Evolutionary conservation across 306 rosid genomes (phyloP).

Genomic region (Heteromeles arbutifolia): DNA sequence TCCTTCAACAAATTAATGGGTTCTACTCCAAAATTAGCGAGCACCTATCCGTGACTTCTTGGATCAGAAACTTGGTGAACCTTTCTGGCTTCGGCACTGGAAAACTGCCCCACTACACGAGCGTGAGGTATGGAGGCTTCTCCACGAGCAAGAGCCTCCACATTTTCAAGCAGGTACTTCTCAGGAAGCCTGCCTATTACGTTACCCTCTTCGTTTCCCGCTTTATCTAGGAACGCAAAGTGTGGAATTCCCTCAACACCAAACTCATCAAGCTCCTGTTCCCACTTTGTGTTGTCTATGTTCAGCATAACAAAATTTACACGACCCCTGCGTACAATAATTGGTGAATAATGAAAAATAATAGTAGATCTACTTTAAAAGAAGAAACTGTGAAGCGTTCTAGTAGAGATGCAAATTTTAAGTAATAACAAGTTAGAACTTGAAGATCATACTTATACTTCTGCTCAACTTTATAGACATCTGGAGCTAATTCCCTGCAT

Average conservation of each 20-base stretch:
- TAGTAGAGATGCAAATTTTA: slow-evolving; percentile 2
- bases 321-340: slow-evolving; percentile 38
- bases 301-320: slow-evolving; percentile 74
- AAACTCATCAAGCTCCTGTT: slow-evolving; percentile 94
- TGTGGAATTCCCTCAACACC: slow-evolving; percentile 99
- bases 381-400: neutral
- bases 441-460: slow-evolving; percentile 62
- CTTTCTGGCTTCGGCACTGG: slow-evolving; percentile 84
- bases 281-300: slow-evolving; percentile 96
- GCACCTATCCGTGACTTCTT: slow-evolving; percentile 42
- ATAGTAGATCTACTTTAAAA: neutral
- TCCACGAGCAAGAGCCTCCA: slow-evolving; percentile 77
- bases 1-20: slow-evolving; percentile 10
- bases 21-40: slow-evolving; percentile 14
- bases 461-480: slow-evolving; percentile 88
- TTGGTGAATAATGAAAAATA: neutral
- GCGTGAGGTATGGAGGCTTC: slow-evolving; percentile 76
- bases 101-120: slow-evolving; percentile 70
- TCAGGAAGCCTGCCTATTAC: slow-evolving; percentile 89
- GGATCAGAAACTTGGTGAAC: slow-evolving; percentile 84
- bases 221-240: slow-evolving; percentile 78
- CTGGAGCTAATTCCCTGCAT: slow-evolving; percentile 90
- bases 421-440: neutral
- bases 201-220: slow-evolving; percentile 92
- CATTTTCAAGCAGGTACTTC: slow-evolving; percentile 68